Conservation (phyloP, 805 yeast species). For the Debaryomyces castellii region DNA sequence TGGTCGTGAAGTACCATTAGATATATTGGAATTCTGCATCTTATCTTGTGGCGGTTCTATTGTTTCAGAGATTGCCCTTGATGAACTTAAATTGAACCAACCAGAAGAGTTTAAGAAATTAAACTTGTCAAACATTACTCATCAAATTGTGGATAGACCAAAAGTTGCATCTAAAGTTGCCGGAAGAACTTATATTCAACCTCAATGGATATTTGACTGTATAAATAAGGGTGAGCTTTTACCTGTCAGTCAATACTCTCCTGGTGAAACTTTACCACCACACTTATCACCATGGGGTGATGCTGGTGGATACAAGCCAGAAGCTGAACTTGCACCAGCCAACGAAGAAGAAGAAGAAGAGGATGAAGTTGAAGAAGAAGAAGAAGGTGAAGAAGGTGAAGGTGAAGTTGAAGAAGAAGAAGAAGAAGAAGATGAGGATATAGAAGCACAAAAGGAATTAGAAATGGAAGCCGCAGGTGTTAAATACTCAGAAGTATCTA, state of each 20-base stretch:
- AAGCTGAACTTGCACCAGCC: constrained; percentile 41
- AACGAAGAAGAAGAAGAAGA: constrained; percentile 51
- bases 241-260: constrained; percentile 80
- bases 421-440: constrained; percentile 54
- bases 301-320: constrained; percentile 86
- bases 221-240: constrained; percentile 74
- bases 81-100: constrained; percentile 59
- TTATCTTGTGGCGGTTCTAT: constrained; percentile 84
- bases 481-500: constrained; percentile 58
- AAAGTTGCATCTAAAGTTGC: constrained; percentile 71
- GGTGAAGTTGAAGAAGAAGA: constrained; percentile 47
- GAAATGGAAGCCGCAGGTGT: constrained; percentile 82
- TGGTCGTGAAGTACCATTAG: constrained; percentile 95
- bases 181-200: constrained; percentile 93
- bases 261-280: constrained; percentile 95
- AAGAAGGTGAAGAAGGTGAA: constrained; percentile 53
- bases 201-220: constrained; percentile 96
- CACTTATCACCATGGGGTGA: constrained; percentile 99
- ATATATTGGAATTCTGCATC: constrained; percentile 83
- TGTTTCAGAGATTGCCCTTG: constrained; percentile 84
- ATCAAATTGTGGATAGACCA: constrained; percentile 94
- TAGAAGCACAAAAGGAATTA: constrained; percentile 81
- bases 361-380: constrained; percentile 41
- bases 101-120: constrained; percentile 45
- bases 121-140: constrained; percentile 74